A percentile compares a stretch with the other conserved stretches of the same genome.
Evolutionary conservation across 768 basidiomycete genomes (phyloP).

Genomic region (Kwoniella pini): DNA sequence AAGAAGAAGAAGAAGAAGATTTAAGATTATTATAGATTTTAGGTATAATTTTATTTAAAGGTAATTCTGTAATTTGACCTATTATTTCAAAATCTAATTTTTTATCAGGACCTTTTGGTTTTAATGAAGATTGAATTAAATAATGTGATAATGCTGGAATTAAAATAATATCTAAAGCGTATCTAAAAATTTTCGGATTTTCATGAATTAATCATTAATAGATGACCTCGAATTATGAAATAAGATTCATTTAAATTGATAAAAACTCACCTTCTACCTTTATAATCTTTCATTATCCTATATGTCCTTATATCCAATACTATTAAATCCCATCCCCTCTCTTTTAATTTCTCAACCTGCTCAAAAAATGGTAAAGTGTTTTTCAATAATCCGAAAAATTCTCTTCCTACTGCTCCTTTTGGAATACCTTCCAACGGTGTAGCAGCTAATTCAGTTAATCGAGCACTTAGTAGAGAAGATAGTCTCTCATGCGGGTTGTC

Average conservation of each 20-base stretch:
- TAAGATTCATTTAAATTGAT: background rate
- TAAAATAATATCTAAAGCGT: conserved; percentile 31
- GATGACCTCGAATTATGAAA: too few relatives aligned
- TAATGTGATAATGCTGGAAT: conserved; percentile 21
- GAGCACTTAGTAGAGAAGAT: conserved; percentile 70
- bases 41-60: background rate
- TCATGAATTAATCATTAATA: too few relatives aligned
- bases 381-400: conserved; percentile 33
- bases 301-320: conserved; percentile 23
- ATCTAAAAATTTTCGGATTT: too few relatives aligned
- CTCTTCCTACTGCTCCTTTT: conserved; percentile 23
- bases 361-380: conserved; percentile 71
- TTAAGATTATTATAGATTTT: conserved; percentile 1
- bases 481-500: conserved; percentile 70
- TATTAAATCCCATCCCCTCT: conserved; percentile 14
- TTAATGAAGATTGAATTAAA: conserved; percentile 17
- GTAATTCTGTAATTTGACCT: conserved; percentile 9
- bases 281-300: conserved; percentile 37
- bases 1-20: background rate
- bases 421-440: background rate
- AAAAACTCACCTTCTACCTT: conserved; percentile 18
- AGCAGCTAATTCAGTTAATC: conserved; percentile 64
- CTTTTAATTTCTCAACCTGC: conserved; percentile 61
- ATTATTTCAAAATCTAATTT: conserved; percentile 1
- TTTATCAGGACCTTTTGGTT: conserved; percentile 11